A percentile compares a stretch with the other conserved stretches of the same genome.
Conservation (phyloP, 768 basidiomycete genomes). For the Psilocybe cubensis region DNA sequence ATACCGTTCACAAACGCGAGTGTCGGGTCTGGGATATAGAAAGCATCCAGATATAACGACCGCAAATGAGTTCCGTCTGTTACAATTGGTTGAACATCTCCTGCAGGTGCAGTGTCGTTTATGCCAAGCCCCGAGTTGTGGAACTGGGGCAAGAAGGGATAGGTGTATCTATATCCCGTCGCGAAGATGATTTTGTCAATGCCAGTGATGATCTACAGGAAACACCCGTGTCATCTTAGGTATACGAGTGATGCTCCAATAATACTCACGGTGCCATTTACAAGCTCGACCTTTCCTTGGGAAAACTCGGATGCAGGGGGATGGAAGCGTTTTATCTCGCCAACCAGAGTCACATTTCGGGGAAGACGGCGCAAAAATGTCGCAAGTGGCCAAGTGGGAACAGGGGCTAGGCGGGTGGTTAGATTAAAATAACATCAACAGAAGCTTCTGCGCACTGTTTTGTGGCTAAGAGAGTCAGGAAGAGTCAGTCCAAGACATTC, state of each 20-base stretch:
- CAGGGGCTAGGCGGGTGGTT: conserved; percentile 4
- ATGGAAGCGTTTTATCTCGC: conserved; percentile 42
- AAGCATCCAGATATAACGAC: conserved; percentile 40
- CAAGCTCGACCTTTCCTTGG: conserved; percentile 34
- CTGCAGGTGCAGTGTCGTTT: conserved; percentile 24
- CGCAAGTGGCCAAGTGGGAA: conserved; percentile 12
- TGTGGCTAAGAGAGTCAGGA: background rate
- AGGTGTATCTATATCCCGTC: conserved; percentile 48
- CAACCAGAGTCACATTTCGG: conserved; percentile 38
- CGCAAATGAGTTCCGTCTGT: conserved; percentile 44
- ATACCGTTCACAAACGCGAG: conserved; percentile 41
- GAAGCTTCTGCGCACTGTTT: background rate
- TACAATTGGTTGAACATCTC: conserved; percentile 34
- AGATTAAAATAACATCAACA: background rate
- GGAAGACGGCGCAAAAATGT: conserved; percentile 28
- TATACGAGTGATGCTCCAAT: background rate
- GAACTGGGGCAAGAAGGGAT: conserved; percentile 46
- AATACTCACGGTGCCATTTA: conserved; percentile 38
- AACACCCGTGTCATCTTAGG: background rate
- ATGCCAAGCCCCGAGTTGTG: conserved; percentile 31
- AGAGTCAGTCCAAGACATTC: too few species aligned
- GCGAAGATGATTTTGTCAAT: conserved; percentile 41
- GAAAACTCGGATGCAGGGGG: conserved; percentile 22
- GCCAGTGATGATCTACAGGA: conserved; percentile 31
- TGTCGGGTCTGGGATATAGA: conserved; percentile 50